Evolutionary conservation across 139 green algal species (phyloP), one percentile per base, ranked within the genome.

Genomic region (Trebouxia sp.): DNA sequence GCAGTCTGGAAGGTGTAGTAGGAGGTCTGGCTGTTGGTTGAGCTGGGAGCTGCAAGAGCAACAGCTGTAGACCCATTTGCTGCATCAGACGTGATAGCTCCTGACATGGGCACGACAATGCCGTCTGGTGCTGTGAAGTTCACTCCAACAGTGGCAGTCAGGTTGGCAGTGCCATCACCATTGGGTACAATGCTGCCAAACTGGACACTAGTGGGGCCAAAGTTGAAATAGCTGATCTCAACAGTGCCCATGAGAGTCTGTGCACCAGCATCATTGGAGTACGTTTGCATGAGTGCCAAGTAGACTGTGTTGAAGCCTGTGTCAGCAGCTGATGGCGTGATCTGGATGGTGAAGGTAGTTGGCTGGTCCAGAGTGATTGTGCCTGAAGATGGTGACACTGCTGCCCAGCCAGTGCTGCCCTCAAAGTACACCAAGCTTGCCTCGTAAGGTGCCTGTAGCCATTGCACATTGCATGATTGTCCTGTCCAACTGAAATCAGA

Each of bases 221-320:
- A 56, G 69, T 77, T 77, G 69, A 77, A 51, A 30, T 56, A 51
- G 41, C 43, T 77, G 69, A 77, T 77, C 69, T 56, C 1, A 24
- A 53, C 69, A 56, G 69, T 56, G 41, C 69, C 69, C 69, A 77
- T 77, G 26, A 77, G 42, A 38, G 42, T 77, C 24, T 30, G n/a
- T n/a, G 24, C 26, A 28, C 39, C 28, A 26, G 39, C 69, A 51
- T 77, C 69, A 8, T 8, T 12, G 24, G 69, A 11, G 41, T 53
- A 77, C 6, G 43, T 53, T 41, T 77, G 69, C 41, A 48, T 53
- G 69, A 77, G 41, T 6, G 28, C 39, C 69, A 77, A n/a, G 69
- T 77, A 77, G 22, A 28, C 69, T 37, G 41, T 39, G 69, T 30
- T 51, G 38, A 39, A 41, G 42, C 69, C 69, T 10, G 41, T 56